Percentiles rank a stretch among this genome's conserved stretches.
phyloP scores from a whole-genome alignment of 2,329 filamentous ascomycete species.

The Exophiala aquamarina region DNA sequence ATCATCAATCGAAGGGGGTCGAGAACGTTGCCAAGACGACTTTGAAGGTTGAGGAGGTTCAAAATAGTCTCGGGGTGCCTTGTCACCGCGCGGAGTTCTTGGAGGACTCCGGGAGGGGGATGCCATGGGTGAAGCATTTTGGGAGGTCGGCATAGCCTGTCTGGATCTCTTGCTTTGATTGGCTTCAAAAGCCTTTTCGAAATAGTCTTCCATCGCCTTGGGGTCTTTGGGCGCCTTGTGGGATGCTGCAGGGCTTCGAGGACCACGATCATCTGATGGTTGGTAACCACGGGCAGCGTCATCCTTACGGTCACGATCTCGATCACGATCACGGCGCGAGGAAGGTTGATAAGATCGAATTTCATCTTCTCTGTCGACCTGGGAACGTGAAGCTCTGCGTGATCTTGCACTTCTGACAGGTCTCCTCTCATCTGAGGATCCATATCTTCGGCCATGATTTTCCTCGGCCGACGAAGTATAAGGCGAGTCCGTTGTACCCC shows the following conservation, averaged over 20 bases:
- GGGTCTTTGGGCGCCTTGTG: slow-evolving; percentile 5
- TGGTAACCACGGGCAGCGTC: slow-evolving; percentile 3
- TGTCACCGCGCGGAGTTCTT: slow-evolving; percentile 23
- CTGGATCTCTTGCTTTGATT: slow-evolving; percentile 19
- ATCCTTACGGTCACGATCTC: too few species aligned
- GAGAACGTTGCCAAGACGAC: slow-evolving; percentile 17
- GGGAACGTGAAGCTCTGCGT: slow-evolving; percentile 11
- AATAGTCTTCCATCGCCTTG: slow-evolving; percentile 25
- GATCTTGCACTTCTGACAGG: slow-evolving; percentile 6
- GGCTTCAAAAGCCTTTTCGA: slow-evolving; percentile 22
- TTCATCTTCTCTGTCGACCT: slow-evolving; percentile 9
- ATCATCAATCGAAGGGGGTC: slow-evolving; percentile 25
- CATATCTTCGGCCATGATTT: slow-evolving; percentile 5
- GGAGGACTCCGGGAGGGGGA: slow-evolving; percentile 31
- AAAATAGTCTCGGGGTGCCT: slow-evolving; percentile 18
- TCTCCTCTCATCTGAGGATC: slow-evolving; percentile 14
- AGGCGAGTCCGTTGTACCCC: slow-evolving; percentile 22
- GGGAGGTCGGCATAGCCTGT: slow-evolving; percentile 12
- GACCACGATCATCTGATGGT: slow-evolving; percentile 6
- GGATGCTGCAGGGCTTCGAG: neutral
- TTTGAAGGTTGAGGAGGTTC: slow-evolving; percentile 15
- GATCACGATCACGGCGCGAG: slow-evolving; percentile 1
- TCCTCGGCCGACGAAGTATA: slow-evolving; percentile 29
- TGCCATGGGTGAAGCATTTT: slow-evolving; percentile 24
- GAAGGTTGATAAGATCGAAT: slow-evolving; percentile 6